Evolutionary conservation across 371 early-diverging fungal species (phyloP).

Genomic region (Mortierella sp.): DNA sequence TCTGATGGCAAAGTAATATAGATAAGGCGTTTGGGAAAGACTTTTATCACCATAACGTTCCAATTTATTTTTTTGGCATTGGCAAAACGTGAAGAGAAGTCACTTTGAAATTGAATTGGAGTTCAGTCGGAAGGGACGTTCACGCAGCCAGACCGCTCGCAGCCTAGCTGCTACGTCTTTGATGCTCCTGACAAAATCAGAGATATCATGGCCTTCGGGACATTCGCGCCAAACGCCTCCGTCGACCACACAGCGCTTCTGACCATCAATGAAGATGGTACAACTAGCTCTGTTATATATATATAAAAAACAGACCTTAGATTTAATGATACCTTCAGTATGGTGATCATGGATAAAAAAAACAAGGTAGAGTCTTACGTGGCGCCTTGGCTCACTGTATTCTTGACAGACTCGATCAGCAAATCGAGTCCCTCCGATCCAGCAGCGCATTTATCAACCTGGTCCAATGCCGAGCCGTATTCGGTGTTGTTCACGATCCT

Average conservation of each 20-base stretch:
- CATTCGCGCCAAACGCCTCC: conserved; percentile 59
- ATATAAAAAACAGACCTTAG: background rate
- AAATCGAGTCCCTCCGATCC: conserved; percentile 37
- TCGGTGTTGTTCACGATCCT: conserved; percentile 3
- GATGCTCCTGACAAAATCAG: conserved; percentile 55
- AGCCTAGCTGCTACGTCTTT: conserved; percentile 32
- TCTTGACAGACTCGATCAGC: conserved; percentile 27
- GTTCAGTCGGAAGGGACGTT: conserved; percentile 8
- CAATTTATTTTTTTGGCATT: no score
- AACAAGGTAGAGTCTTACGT: conserved; percentile 36
- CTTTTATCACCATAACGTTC: no score
- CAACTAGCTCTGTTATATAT: conserved; percentile 58
- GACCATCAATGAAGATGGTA: conserved; percentile 59
- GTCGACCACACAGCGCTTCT: conserved; percentile 63
- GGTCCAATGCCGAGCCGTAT: background rate
- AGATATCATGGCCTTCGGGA: conserved; percentile 40
- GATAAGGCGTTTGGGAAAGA: no score
- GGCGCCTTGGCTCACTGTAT: conserved; percentile 42
- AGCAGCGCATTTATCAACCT: conserved; percentile 17
- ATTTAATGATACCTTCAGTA: background rate
- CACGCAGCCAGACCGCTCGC: background rate
- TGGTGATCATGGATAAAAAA: background rate
- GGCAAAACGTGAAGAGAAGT: no score
- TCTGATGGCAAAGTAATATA: background rate
- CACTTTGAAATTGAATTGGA: no score